Evolutionary conservation across 805 yeast genomes (phyloP).

Genomic region (Candida insectalens): DNA sequence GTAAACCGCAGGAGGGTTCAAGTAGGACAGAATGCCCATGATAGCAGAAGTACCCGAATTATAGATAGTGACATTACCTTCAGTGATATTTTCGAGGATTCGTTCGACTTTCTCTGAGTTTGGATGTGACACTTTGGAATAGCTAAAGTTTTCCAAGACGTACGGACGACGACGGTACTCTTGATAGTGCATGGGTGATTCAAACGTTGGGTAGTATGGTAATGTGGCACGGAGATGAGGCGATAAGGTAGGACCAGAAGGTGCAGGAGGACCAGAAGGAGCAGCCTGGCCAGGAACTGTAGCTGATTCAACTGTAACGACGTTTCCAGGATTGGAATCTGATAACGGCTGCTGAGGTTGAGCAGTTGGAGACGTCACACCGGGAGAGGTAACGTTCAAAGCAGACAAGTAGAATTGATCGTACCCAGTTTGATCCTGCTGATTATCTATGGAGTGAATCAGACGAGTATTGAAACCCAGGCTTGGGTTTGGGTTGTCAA

Average conservation of each 20-base stretch:
- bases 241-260: neutral
- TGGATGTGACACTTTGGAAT: constrained; percentile 36
- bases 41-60: constrained; percentile 44
- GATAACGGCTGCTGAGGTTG: too few relatives aligned
- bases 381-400: neutral
- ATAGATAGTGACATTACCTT: constrained; percentile 36
- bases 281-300: neutral
- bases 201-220: constrained; percentile 18
- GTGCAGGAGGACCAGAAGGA: neutral
- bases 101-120: constrained; percentile 38
- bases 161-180: constrained; percentile 11
- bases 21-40: constrained; percentile 36
- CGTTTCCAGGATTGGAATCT: too few relatives aligned
- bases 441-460: constrained; percentile 28
- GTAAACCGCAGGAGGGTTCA: constrained; percentile 34
- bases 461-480: constrained; percentile 28
- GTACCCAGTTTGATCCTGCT: too few relatives aligned
- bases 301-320: constrained; percentile 2
- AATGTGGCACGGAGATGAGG: constrained; percentile 2
- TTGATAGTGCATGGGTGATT: constrained; percentile 16
- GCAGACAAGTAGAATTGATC: neutral
- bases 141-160: constrained; percentile 21
- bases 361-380: neutral
- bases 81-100: constrained; percentile 33
- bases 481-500: constrained; percentile 11